These are phyloP conservation scores for Ballota nigra DNA, from an alignment of 257 asterid genomes.

Conservation along the genomic window DNA sequence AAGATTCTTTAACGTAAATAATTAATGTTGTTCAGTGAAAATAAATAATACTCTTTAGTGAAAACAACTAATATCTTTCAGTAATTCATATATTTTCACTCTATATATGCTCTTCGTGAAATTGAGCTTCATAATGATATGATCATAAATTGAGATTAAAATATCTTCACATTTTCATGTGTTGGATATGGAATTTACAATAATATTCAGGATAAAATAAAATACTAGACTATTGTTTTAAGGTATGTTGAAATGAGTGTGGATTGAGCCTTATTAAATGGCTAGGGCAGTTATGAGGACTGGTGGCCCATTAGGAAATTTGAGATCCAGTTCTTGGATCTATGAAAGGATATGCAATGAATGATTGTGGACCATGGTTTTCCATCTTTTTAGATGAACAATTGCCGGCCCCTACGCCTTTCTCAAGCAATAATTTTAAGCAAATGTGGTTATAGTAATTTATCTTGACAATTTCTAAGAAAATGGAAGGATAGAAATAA, in stretches of 20 bases:
- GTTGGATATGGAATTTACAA: too few species aligned
- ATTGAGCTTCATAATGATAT: too few species aligned
- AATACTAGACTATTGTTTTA: not conserved
- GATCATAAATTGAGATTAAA: not conserved
- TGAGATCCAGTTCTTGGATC: slow-evolving; percentile 32
- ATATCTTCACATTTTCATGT: not conserved
- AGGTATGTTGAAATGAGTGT: not conserved
- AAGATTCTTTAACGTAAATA: too few species aligned
- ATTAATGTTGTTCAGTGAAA: too few species aligned
- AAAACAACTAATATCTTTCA: too few species aligned
- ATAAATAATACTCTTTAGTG: too few species aligned
- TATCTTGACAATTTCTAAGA: too few species aligned
- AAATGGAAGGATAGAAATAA: too few species aligned
- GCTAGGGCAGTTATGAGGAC: not conserved
- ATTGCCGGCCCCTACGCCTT: slow-evolving; percentile 18
- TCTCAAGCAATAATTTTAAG: not conserved
- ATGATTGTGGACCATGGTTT: slow-evolving; percentile 20
- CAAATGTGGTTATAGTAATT: not conserved
- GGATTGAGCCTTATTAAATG: not conserved
- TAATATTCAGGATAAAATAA: not conserved
- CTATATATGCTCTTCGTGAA: too few species aligned
- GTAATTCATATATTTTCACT: too few species aligned
- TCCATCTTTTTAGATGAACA: slow-evolving; percentile 19
- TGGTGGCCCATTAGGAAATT: slow-evolving; percentile 1
- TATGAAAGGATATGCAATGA: slow-evolving; percentile 17